Evolutionary conservation across 1,284 basidiomycete genomes (phyloP), one percentile per base, ranked within the genome.

Genomic region (Sanguinoderma infundibulare): DNA sequence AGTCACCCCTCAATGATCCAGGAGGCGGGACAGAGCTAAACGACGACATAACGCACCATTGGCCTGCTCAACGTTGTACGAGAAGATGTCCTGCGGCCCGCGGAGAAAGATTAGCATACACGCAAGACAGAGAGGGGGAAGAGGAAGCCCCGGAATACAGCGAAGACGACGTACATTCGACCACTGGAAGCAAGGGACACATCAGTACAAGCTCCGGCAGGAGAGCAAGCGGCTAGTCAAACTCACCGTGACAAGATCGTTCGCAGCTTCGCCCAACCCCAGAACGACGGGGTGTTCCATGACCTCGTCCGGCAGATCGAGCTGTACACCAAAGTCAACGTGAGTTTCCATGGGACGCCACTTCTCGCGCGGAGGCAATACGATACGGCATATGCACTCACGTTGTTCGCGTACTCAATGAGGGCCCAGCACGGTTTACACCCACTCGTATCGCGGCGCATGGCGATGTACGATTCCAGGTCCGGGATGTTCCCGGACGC

Each of bases 51-150:
- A 57, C 69, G 44, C 35, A 72, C 72, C 72, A 59, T 72, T 73
- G 2, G 77, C 71, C 65, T 80, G 79, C 62, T 81, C 79, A 51
- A 77, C 75, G 59, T 80, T 80, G 71, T 74, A 81, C 1, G 79
- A 81, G 68, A 78, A 80, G 42, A 80, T 74, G 66, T 80, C 78
- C 78, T 81, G 65, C 26, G 40, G 49, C 42, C 50, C 47, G 60
- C 46, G 47, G 49, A 26, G 30, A 40, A 24, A 39, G 26, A 26
- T 53, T 12, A 53, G 56, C 53, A 65, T 53, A 53, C 52, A 40
- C 26, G 24, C 20, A 51, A 10, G 30, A 30, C 35, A 44, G 32
- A 47, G 14, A 28, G 38, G n/a, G 24, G 7, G 24, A 44, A 17
- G 47, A 17, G 30, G 5, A 20, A 5, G 20, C 32, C n/a, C 28